These are phyloP conservation scores for Umbelopsis ramanniana DNA, from an alignment of 192 early-diverging fungal species.

Conservation along the genomic window DNA sequence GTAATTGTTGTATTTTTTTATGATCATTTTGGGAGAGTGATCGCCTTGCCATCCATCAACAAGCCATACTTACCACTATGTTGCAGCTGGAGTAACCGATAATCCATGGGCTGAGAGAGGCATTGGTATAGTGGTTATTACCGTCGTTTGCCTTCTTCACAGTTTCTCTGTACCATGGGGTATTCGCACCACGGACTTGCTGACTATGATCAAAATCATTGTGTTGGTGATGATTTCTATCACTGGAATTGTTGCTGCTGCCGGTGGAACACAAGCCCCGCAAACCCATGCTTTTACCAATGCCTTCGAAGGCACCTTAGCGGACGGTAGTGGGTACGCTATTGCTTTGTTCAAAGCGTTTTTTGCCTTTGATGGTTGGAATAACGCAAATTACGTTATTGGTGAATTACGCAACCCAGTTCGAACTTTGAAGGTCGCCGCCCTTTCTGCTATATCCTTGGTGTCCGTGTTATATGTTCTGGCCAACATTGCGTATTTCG, in stretches of 20 bases:
- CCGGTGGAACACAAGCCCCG: constrained; percentile 43
- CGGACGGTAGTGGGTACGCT: constrained; percentile 47
- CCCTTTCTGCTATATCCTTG: constrained; percentile 51
- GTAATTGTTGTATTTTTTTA: constrained; percentile 10
- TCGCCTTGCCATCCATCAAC: no score
- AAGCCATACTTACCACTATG: neutral
- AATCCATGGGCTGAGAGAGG: constrained; percentile 53
- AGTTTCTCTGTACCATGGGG: constrained; percentile 53
- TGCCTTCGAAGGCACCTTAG: constrained; percentile 52
- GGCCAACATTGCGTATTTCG: constrained; percentile 67
- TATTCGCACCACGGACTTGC: constrained; percentile 49
- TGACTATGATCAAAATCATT: constrained; percentile 57
- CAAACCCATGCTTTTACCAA: constrained; percentile 47
- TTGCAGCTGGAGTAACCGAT: neutral
- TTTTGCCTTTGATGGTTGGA: constrained; percentile 69
- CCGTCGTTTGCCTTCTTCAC: constrained; percentile 46
- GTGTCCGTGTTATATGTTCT: constrained; percentile 61
- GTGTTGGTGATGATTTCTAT: constrained; percentile 52
- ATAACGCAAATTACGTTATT: constrained; percentile 61
- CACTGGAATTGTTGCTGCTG: constrained; percentile 51
- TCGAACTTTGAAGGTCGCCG: constrained; percentile 63
- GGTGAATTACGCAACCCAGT: constrained; percentile 64
- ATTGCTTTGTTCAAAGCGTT: constrained; percentile 56
- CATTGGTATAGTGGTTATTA: constrained; percentile 53
- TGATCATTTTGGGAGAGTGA: neutral